These are phyloP conservation scores for Thecaphora frezii DNA, from an alignment of 1,284 basidiomycete genomes.

Conservation along the genomic window DNA sequence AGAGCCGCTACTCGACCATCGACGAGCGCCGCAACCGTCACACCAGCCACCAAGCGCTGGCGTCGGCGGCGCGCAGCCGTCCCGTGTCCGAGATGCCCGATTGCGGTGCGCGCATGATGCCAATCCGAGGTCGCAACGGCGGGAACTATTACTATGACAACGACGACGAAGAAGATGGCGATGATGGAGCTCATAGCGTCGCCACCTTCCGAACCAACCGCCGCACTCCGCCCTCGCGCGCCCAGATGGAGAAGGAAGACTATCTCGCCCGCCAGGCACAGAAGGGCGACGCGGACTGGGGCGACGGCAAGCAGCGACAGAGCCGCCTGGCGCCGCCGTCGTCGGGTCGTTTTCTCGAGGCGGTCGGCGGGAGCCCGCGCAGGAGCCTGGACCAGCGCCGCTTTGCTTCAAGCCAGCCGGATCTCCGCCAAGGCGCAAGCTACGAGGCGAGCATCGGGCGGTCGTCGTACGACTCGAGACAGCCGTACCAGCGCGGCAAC, in stretches of 20 bases:
- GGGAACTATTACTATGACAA: no score
- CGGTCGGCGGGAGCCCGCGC: conserved; percentile 11
- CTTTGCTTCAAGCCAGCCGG: neutral
- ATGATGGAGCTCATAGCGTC: conserved; percentile 3
- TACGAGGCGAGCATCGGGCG: no score
- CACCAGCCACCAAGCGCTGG: neutral
- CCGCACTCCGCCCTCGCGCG: conserved; percentile 16
- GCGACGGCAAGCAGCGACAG: conserved; percentile 1
- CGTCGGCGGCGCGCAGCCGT: neutral
- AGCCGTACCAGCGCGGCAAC: no score
- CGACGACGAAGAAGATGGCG: conserved; percentile 6
- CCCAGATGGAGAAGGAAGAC: conserved; percentile 28
- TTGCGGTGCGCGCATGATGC: neutral
- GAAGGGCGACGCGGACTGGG: conserved; percentile 1
- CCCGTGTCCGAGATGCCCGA: neutral
- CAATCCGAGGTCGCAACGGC: no score
- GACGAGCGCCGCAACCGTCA: neutral
- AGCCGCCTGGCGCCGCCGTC: conserved; percentile 12
- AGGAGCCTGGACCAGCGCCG: conserved; percentile 4
- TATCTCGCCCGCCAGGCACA: conserved; percentile 24
- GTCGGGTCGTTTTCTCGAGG: conserved; percentile 2
- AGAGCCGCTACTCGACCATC: neutral
- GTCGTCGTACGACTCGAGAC: neutral
- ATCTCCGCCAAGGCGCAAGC: neutral
- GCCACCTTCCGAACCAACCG: conserved; percentile 11